Conservation (phyloP, 495 filamentous ascomycete genomes). For the Penicillium lividum region DNA sequence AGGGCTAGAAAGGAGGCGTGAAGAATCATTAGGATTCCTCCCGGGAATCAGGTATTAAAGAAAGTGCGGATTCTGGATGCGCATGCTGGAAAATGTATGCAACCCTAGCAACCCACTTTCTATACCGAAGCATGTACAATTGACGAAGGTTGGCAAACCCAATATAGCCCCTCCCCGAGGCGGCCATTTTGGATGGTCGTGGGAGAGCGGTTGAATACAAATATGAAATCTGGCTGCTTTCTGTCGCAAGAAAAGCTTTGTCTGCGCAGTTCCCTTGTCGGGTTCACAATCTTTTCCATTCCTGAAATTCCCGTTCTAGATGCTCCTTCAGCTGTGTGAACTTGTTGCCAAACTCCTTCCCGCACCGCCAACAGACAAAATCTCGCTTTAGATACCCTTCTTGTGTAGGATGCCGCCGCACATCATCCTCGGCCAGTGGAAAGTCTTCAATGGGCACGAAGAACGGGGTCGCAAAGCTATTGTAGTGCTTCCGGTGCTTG, state of each 20-base stretch:
- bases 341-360: constrained; percentile 65
- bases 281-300: constrained; percentile 70
- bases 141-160: constrained; percentile 4
- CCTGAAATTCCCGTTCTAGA: constrained; percentile 75
- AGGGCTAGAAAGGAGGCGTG: background rate
- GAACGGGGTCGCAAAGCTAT: constrained; percentile 86
- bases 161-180: constrained; percentile 8
- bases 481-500: constrained; percentile 87
- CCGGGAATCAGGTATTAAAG: constrained; percentile 9
- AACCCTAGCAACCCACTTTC: constrained; percentile 9
- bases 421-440: constrained; percentile 65
- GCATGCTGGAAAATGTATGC: constrained; percentile 35
- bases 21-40: constrained; percentile 12
- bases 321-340: constrained; percentile 78
- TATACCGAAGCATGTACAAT: constrained; percentile 38
- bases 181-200: constrained; percentile 5
- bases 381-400: constrained; percentile 61
- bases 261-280: constrained; percentile 9
- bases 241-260: constrained; percentile 13
- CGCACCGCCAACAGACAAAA: constrained; percentile 85
- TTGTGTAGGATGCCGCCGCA: constrained; percentile 52
- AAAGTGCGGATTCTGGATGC: background rate
- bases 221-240: constrained; percentile 14
- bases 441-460: constrained; percentile 80
- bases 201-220: constrained; percentile 13